Percentiles rank a stretch among this genome's conserved stretches.
These are phyloP conservation scores for Saccharum officinarum DNA, from an alignment of 176 grass and related monocot species.

Conservation along the genomic window DNA sequence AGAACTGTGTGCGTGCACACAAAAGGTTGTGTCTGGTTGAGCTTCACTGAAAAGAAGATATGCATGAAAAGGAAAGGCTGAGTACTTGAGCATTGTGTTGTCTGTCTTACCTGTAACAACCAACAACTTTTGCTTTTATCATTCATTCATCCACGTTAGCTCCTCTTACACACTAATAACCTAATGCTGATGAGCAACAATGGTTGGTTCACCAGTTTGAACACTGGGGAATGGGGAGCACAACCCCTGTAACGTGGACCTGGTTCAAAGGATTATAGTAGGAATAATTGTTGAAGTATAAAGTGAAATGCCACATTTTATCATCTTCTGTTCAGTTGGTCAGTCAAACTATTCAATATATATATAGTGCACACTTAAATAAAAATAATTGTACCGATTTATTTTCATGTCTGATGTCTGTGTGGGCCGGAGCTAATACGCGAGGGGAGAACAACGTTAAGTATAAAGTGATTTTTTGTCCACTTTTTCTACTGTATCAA, in stretches of 20 bases:
- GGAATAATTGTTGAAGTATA: not conserved
- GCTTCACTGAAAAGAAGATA: conserved; percentile 44
- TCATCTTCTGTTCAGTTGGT: no score
- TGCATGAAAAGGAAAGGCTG: conserved; percentile 37
- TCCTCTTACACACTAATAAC: conserved; percentile 27
- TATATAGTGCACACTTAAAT: no score
- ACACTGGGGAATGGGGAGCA: not conserved
- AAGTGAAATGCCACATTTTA: no score
- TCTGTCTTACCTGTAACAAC: conserved; percentile 79
- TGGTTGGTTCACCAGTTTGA: not conserved
- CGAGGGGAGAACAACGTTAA: no score
- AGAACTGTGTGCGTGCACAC: conserved; percentile 18
- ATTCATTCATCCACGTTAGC: conserved; percentile 57
- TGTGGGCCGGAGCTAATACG: no score
- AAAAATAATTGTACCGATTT: no score
- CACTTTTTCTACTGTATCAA: no score
- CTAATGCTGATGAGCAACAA: conserved; percentile 24
- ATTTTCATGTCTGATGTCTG: no score
- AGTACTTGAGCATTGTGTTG: conserved; percentile 47
- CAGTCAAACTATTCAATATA: no score
- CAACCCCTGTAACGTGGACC: not conserved
- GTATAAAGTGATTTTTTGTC: no score
- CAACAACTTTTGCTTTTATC: conserved; percentile 72
- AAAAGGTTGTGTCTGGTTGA: conserved; percentile 34
- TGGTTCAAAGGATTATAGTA: not conserved